A percentile compares a stretch with the other conserved stretches of the same genome.
These are phyloP conservation scores for Vitis amurensis DNA, from an alignment of 164 flowering plant species.

Conservation along the genomic window DNA sequence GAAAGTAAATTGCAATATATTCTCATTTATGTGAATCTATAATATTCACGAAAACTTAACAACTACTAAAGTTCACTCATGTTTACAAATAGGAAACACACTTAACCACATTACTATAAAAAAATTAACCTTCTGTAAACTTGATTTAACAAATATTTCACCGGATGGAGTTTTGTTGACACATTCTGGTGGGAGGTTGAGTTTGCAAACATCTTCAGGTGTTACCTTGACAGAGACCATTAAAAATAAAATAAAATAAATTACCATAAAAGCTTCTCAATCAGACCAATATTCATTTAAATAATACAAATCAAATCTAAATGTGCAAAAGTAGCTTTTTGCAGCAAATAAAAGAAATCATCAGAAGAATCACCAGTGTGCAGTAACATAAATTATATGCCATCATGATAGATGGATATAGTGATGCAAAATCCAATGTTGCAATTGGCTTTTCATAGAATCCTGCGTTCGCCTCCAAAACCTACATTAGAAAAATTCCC, in stretches of 20 bases:
- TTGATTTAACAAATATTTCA: slow-evolving; percentile 87
- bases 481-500: slow-evolving; percentile 43
- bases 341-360: not conserved
- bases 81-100: not conserved
- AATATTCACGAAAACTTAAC: not conserved
- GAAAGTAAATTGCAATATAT: slow-evolving; percentile 17
- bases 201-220: slow-evolving; percentile 77
- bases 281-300: not conserved
- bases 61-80: slow-evolving; percentile 1
- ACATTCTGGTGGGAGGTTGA: slow-evolving; percentile 82
- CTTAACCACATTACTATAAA: not conserved
- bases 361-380: slow-evolving; percentile 65
- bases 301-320: not conserved
- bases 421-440: slow-evolving; percentile 95
- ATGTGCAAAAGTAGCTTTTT: not conserved
- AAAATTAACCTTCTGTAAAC: slow-evolving; percentile 71
- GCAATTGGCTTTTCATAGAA: slow-evolving; percentile 98
- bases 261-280: not conserved
- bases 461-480: slow-evolving; percentile 88
- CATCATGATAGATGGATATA: slow-evolving; percentile 99
- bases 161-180: slow-evolving; percentile 96
- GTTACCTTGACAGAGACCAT: slow-evolving; percentile 56
- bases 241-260: not conserved
- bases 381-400: slow-evolving; percentile 98
- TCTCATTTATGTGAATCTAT: not conserved